Conservation (phyloP, 345 rosid genomes). For the Noccaea caerulescens region DNA sequence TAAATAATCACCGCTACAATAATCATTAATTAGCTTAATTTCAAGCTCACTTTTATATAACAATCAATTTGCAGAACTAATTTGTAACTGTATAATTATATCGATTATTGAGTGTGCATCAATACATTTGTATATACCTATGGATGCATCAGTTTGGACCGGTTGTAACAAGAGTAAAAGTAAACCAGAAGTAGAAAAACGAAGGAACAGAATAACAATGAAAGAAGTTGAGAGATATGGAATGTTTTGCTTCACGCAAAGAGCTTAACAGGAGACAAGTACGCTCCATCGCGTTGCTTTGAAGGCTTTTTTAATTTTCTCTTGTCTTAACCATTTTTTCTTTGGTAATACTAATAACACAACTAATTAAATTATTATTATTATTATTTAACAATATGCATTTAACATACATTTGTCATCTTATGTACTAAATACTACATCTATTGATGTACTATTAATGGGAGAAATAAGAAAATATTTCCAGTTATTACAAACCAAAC, state of each 20-base stretch:
- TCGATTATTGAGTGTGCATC: neutral
- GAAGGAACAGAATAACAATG: conserved; percentile 13
- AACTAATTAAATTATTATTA: conserved; percentile 13
- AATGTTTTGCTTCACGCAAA: conserved; percentile 99
- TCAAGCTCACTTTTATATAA: neutral
- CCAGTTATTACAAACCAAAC: conserved; percentile 38
- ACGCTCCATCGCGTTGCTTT: conserved; percentile 95
- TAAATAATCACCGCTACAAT: conserved; percentile 13
- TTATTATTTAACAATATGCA: neutral
- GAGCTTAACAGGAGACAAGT: conserved; percentile 66
- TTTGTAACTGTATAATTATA: neutral
- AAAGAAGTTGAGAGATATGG: conserved; percentile 50
- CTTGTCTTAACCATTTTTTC: conserved; percentile 23
- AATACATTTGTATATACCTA: neutral
- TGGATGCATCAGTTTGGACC: neutral
- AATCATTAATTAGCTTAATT: neutral
- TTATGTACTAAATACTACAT: conserved; percentile 8
- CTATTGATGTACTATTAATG: conserved; percentile 9
- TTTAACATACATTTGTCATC: neutral
- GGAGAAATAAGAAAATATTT: conserved; percentile 14
- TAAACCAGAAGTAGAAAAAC: conserved; percentile 29
- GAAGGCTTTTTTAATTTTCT: conserved; percentile 26
- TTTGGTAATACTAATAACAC: conserved; percentile 13
- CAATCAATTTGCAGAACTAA: neutral
- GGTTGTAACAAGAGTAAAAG: neutral